These are phyloP conservation scores for Botrytis porri DNA, from an alignment of 2,329 filamentous ascomycete genomes.

Conservation along the genomic window DNA sequence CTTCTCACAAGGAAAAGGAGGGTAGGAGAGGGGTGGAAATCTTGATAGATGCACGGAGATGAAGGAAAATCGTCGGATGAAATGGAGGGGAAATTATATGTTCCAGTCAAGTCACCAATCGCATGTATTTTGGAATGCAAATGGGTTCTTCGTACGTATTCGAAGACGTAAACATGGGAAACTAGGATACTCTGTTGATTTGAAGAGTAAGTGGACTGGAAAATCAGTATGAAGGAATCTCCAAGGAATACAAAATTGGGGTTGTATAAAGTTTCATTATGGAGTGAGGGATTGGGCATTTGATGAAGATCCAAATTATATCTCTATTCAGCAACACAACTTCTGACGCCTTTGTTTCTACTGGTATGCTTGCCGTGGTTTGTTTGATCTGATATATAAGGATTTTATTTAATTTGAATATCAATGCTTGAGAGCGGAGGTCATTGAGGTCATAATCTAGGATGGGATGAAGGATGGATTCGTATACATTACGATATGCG, in stretches of 20 bases:
- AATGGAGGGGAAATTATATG: slow-evolving; percentile 2
- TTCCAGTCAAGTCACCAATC: slow-evolving; percentile 6
- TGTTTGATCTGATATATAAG: slow-evolving; percentile 19
- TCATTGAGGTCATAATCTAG: neutral
- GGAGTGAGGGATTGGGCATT: slow-evolving; percentile 4
- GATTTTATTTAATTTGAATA: slow-evolving; percentile 11
- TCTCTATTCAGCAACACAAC: neutral
- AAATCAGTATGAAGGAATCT: neutral
- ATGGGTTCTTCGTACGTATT: neutral
- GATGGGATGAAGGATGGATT: slow-evolving; percentile 13
- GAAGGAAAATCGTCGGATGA: neutral
- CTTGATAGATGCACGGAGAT: neutral
- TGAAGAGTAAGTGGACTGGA: neutral
- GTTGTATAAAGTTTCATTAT: slow-evolving; percentile 6
- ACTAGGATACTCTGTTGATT: neutral
- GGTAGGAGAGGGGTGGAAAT: neutral
- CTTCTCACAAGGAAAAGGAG: neutral
- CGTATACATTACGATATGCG: neutral
- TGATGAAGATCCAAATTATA: slow-evolving; percentile 15
- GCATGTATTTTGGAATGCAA: slow-evolving; percentile 5
- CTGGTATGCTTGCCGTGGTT: neutral
- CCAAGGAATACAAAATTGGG: slow-evolving; percentile 4
- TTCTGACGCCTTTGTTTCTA: neutral
- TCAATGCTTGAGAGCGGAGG: slow-evolving; percentile 5
- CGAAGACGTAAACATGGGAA: neutral